Evolutionary conservation across 495 filamentous ascomycete genomes (phyloP).

Genomic region (Massariosphaeria phaeospora): DNA sequence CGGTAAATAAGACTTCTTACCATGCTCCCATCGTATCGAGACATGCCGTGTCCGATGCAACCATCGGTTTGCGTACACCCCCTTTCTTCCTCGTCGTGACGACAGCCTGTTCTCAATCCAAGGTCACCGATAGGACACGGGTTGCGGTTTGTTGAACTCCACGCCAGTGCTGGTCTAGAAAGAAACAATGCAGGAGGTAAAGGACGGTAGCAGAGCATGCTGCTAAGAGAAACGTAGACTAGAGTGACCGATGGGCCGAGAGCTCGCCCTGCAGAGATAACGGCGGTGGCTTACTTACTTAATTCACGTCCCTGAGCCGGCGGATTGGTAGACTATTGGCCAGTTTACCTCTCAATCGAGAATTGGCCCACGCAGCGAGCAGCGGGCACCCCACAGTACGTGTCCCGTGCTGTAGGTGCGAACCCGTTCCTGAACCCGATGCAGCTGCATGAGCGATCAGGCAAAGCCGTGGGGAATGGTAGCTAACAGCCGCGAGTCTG

Average conservation of each 20-base stretch:
- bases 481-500: too few species aligned
- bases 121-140: background rate
- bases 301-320: too few species aligned
- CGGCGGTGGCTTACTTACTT: background rate
- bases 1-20: slow-evolving; percentile 6
- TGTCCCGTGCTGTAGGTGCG: too few species aligned
- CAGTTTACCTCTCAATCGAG: too few species aligned
- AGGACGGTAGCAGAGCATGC: too few species aligned
- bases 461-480: background rate
- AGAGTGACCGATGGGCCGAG: background rate
- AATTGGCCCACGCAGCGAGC: too few species aligned
- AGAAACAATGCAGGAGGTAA: background rate
- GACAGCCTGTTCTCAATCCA: background rate
- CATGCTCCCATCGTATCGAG: background rate
- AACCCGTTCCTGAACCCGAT: too few species aligned
- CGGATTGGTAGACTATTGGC: too few species aligned
- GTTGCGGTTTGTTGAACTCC: background rate
- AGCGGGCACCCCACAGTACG: too few species aligned
- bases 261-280: background rate
- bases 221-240: background rate
- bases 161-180: background rate
- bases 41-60: slow-evolving; percentile 1
- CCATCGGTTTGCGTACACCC: slow-evolving; percentile 6
- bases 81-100: background rate
- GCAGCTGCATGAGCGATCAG: too few species aligned